Percentiles rank a stretch among this genome's conserved stretches.
phyloP scores from a whole-genome alignment of 2,329 filamentous ascomycete species.

The Ophiostoma triangulosporum region DNA sequence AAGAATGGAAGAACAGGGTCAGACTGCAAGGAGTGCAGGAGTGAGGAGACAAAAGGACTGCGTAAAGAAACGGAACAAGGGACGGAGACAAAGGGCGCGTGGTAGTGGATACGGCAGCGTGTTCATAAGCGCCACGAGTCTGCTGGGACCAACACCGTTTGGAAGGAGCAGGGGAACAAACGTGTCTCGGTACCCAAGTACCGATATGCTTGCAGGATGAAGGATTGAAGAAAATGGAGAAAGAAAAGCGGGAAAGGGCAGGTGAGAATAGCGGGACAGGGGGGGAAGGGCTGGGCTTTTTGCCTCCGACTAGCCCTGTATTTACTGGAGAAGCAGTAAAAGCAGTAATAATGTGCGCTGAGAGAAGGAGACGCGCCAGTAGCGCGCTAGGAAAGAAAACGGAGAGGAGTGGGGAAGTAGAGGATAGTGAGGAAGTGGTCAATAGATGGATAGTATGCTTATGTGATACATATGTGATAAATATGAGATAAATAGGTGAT shows the following conservation, averaged over 20 bases:
- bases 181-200: slow-evolving; percentile 3
- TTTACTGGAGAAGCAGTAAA: neutral
- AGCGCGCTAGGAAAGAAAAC: too few relatives aligned
- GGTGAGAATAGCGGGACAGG: neutral
- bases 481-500: too few relatives aligned
- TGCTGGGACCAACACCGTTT: neutral
- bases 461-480: too few relatives aligned
- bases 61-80: neutral
- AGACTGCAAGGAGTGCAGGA: neutral
- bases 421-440: too few relatives aligned
- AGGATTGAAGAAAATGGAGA: neutral
- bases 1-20: neutral
- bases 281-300: neutral
- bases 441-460: too few relatives aligned
- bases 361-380: neutral
- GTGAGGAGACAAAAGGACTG: neutral
- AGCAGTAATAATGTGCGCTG: neutral
- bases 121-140: neutral
- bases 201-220: neutral
- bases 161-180: slow-evolving; percentile 4
- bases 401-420: too few relatives aligned
- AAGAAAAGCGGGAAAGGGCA: neutral
- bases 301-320: neutral
- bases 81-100: neutral
- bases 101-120: neutral